Evolutionary conservation across 805 yeast genomes (phyloP).

Genomic region (Blastobotrys chiropterorum): DNA sequence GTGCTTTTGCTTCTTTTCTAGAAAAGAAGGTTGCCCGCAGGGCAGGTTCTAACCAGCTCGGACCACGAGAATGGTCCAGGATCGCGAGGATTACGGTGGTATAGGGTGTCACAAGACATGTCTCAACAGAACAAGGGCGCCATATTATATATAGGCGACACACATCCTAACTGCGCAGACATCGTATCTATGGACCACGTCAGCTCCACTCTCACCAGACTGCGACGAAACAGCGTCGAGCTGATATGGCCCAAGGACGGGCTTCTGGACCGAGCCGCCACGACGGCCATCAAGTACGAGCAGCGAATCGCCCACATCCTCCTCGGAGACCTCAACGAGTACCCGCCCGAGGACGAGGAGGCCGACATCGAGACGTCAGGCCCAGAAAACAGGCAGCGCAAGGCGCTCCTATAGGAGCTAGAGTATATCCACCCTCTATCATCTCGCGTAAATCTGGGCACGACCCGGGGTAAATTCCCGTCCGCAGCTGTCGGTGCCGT

Average conservation of each 20-base stretch:
- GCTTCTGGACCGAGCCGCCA: background rate
- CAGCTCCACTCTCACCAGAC: background rate
- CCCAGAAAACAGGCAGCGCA: background rate
- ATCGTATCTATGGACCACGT: background rate
- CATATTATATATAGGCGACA: background rate
- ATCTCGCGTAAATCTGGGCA: too few relatives aligned
- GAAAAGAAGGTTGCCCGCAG: too few relatives aligned
- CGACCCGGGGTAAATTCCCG: background rate
- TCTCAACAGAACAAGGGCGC: background rate
- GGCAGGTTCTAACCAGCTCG: too few relatives aligned
- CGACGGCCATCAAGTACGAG: background rate
- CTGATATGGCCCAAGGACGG: background rate
- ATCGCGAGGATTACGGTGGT: too few relatives aligned
- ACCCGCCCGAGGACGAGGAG: background rate
- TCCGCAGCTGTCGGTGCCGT: background rate
- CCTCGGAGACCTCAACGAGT: background rate
- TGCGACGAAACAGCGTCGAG: background rate
- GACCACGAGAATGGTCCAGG: too few relatives aligned
- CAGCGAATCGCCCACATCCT: background rate
- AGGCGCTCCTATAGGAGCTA: too few relatives aligned
- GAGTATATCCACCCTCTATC: too few relatives aligned
- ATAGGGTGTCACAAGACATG: too few relatives aligned
- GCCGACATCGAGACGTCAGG: background rate
- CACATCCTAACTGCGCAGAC: too few relatives aligned
- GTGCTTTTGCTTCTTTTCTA: too few relatives aligned